A percentile compares a stretch with the other conserved stretches of the same genome.
These are phyloP conservation scores for Pyrus bretschneideri DNA, from an alignment of 306 rosid species.

Conservation along the genomic window DNA sequence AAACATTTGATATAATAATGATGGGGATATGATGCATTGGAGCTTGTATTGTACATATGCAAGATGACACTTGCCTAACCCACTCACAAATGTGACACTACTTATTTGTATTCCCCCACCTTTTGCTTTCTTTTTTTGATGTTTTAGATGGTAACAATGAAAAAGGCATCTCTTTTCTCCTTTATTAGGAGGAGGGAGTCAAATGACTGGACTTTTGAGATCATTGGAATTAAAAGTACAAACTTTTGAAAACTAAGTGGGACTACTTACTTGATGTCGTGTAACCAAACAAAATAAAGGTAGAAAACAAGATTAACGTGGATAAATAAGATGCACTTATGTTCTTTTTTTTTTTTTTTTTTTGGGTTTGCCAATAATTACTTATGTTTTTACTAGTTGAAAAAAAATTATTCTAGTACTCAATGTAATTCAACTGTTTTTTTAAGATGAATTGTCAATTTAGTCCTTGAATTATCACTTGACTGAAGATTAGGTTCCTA, in stretches of 20 bases:
- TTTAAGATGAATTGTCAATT: too few relatives aligned
- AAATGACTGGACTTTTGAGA: slow-evolving; percentile 15
- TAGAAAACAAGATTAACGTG: neutral
- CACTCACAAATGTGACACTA: slow-evolving; percentile 24
- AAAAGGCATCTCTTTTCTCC: slow-evolving; percentile 22
- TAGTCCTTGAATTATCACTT: too few relatives aligned
- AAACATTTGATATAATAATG: neutral
- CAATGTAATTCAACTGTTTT: neutral
- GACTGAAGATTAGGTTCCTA: too few relatives aligned
- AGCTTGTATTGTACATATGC: neutral
- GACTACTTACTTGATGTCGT: neutral
- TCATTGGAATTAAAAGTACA: slow-evolving; percentile 13
- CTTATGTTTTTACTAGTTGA: too few relatives aligned
- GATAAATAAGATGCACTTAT: neutral
- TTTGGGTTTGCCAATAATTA: too few relatives aligned
- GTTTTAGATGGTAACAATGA: slow-evolving; percentile 12
- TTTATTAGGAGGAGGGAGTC: slow-evolving; percentile 4
- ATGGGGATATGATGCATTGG: neutral
- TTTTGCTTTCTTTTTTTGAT: neutral
- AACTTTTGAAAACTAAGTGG: slow-evolving; percentile 18
- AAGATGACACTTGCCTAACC: slow-evolving; percentile 26
- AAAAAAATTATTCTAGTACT: neutral
- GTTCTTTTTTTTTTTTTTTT: neutral
- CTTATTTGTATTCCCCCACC: slow-evolving; percentile 8
- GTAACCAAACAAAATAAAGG: neutral